phyloP scores from a whole-genome alignment of 2,329 filamentous ascomycete genomes.

The Penicillium occitanis region DNA sequence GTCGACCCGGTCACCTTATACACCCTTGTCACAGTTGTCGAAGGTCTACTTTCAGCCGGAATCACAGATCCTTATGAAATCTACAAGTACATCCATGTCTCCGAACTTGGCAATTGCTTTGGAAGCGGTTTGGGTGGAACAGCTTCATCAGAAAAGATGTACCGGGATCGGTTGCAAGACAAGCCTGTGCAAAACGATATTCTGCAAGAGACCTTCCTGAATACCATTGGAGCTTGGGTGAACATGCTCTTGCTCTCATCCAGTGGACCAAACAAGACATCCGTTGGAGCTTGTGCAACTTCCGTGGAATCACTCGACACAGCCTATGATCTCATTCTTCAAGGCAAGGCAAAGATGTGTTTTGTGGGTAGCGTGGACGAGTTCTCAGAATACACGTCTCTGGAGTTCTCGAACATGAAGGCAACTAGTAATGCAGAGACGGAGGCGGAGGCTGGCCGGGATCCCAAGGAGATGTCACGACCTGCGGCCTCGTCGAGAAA shows the following conservation, averaged over 20 bases:
- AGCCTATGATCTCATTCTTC: slow-evolving; percentile 96
- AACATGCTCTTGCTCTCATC: slow-evolving; percentile 98
- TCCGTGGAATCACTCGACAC: slow-evolving; percentile 97
- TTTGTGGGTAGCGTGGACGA: slow-evolving; percentile 98
- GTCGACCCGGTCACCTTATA: slow-evolving; percentile 95
- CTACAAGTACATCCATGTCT: slow-evolving; percentile 98
- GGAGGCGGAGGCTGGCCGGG: slow-evolving; percentile 91
- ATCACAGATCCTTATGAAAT: slow-evolving; percentile 99
- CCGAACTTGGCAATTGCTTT: slow-evolving; percentile 95
- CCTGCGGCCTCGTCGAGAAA: slow-evolving; percentile 94
- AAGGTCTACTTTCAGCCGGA: slow-evolving; percentile 85
- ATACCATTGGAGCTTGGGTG: slow-evolving; percentile 99
- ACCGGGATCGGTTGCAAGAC: slow-evolving; percentile 94
- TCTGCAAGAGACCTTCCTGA: slow-evolving; percentile 92
- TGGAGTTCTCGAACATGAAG: slow-evolving; percentile 99
- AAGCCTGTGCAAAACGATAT: slow-evolving; percentile 98
- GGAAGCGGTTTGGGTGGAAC: slow-evolving; percentile 98
- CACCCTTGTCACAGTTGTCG: slow-evolving; percentile 88
- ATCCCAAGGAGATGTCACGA: slow-evolving; percentile 90
- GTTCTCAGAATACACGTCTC: slow-evolving; percentile 97
- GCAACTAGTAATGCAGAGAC: slow-evolving; percentile 97
- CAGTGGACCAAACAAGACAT: slow-evolving; percentile 96
- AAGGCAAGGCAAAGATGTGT: slow-evolving; percentile 85
- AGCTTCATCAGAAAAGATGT: slow-evolving; percentile 89
- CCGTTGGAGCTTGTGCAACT: slow-evolving; percentile 94